Evolutionary conservation across 2,329 filamentous ascomycete species (phyloP).

Genomic region (Tolypocladium album): DNA sequence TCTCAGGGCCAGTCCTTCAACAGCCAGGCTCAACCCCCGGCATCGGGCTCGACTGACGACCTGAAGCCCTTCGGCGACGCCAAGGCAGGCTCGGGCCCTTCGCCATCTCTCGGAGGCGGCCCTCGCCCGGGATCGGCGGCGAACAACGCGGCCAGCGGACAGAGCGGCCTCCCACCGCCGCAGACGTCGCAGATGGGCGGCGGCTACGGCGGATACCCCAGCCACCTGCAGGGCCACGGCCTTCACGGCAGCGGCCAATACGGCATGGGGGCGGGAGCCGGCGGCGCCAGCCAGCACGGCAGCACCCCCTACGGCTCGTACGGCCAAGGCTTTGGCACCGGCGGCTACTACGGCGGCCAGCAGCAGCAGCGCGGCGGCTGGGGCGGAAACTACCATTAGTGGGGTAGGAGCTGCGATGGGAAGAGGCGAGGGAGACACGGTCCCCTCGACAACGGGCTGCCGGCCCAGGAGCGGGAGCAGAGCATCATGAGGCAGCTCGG

Average conservation of each 20-base stretch:
- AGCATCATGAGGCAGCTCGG: conserved; percentile 7
- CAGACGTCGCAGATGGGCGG: conserved; percentile 44
- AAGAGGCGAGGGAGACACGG: conserved; percentile 8
- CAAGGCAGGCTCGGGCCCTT: conserved; percentile 43
- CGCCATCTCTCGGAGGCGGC: conserved; percentile 41
- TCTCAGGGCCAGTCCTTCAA: conserved; percentile 44
- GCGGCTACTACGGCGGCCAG: conserved; percentile 33
- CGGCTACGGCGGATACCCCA: conserved; percentile 43
- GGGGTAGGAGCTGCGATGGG: conserved; percentile 19
- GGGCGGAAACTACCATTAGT: conserved; percentile 49
- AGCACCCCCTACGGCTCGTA: conserved; percentile 45
- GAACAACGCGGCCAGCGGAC: conserved; percentile 37
- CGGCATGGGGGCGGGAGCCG: conserved; percentile 40
- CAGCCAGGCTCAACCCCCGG: conserved; percentile 35
- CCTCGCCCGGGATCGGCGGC: conserved; percentile 48
- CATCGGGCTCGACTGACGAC: conserved; percentile 35
- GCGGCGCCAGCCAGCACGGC: conserved; percentile 35
- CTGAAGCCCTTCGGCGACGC: conserved; percentile 48
- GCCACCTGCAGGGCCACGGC: conserved; percentile 40
- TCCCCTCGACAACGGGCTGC: conserved; percentile 1
- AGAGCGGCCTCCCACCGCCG: conserved; percentile 45
- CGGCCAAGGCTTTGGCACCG: conserved; percentile 35
- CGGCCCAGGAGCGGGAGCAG: conserved; percentile 3
- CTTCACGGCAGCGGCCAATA: conserved; percentile 45
- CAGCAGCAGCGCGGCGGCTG: conserved; percentile 40